phyloP scores from a whole-genome alignment of 108 stramenopile genomes.

The Nitzschia sp. region DNA sequence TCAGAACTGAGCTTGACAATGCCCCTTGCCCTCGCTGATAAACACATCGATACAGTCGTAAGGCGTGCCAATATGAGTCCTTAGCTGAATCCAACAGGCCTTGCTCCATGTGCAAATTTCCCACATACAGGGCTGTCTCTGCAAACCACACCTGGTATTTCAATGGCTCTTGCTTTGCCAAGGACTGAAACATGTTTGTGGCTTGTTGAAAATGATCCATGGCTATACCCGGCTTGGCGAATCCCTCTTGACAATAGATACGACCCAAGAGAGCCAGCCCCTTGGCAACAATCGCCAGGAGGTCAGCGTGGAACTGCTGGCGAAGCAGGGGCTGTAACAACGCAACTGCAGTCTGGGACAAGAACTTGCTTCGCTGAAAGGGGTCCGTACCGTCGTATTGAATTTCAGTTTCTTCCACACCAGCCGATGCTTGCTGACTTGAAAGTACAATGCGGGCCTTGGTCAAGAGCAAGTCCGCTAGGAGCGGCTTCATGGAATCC shows the following conservation, averaged over 20 bases:
- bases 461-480: constrained; percentile 5
- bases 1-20: neutral
- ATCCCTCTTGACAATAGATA: neutral
- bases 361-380: neutral
- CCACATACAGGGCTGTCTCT: neutral
- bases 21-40: neutral
- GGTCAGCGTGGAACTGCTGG: neutral
- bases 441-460: constrained; percentile 4
- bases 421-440: neutral
- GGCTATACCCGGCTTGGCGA: neutral
- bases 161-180: neutral
- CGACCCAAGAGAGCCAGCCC: neutral
- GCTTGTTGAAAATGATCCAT: constrained; percentile 9
- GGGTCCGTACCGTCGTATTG: neutral
- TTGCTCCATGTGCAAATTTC: constrained; percentile 3
- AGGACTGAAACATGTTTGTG: constrained; percentile 2
- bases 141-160: neutral
- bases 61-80: constrained; percentile 17
- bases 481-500: neutral
- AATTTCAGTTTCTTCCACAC: neutral
- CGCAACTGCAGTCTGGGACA: constrained; percentile 11
- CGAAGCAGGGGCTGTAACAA: neutral
- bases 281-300: neutral
- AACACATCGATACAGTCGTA: constrained; percentile 2
- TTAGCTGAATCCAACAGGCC: constrained; percentile 10